These are phyloP conservation scores for Wickerhamomyces mucosus DNA, from an alignment of 805 yeast species.

Conservation along the genomic window DNA sequence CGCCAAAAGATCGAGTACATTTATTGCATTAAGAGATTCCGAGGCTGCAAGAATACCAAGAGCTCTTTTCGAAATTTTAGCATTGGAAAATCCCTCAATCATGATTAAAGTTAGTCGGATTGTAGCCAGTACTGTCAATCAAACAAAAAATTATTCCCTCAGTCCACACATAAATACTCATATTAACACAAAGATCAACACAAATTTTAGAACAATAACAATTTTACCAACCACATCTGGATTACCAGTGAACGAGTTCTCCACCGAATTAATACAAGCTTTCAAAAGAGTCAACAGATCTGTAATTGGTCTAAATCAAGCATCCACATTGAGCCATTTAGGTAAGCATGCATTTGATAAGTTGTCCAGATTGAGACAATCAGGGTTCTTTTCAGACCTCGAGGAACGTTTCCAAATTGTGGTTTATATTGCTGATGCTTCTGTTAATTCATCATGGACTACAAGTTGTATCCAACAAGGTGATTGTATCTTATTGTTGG, in stretches of 20 bases:
- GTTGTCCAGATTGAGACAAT: constrained; percentile 72
- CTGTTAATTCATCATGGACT: constrained; percentile 81
- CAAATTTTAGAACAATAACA: constrained; percentile 73
- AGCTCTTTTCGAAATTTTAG: constrained; percentile 75
- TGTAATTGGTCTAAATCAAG: constrained; percentile 76
- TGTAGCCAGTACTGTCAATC: constrained; percentile 55
- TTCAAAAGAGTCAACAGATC: constrained; percentile 62
- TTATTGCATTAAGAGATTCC: constrained; percentile 85
- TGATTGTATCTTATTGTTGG: constrained; percentile 82
- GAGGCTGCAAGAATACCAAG: constrained; percentile 92
- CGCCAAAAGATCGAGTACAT: constrained; percentile 53
- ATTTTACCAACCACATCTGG: constrained; percentile 73
- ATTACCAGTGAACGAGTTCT: constrained; percentile 83
- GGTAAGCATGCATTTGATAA: constrained; percentile 93
- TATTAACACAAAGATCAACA: constrained; percentile 20
- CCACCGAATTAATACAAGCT: constrained; percentile 60
- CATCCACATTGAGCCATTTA: constrained; percentile 65
- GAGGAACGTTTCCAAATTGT: constrained; percentile 88
- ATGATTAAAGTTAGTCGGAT: constrained; percentile 84
- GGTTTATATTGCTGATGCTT: constrained; percentile 81
- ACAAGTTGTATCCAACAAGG: constrained; percentile 90
- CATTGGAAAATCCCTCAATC: constrained; percentile 77
- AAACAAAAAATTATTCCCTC: constrained; percentile 9
- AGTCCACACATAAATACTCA: constrained; percentile 7
- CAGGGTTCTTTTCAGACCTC: constrained; percentile 83